Base-by-base conservation (phyloP, 208 protist genomes). In the Leptomonas pyrrhocoris region DNA sequence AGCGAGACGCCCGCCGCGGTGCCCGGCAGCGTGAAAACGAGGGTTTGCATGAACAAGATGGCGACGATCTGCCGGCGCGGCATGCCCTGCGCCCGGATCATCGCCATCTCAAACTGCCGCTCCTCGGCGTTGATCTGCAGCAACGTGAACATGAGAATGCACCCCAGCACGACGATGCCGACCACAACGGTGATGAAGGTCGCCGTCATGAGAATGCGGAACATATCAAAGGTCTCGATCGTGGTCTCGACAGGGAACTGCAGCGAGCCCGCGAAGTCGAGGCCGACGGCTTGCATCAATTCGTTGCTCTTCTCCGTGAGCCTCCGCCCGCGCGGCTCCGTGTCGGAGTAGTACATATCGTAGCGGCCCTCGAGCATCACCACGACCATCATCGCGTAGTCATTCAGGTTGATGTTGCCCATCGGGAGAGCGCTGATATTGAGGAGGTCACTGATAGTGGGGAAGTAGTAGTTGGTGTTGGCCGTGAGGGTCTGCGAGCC, bases 51-150 rank as follows among this genome's bases (percentile, higher is more conserved):
- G n/a, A 87, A 38, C 15, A 99, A 65, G 9, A 99, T 65, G 5
- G 73, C 30, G 16, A 96, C 82, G n/a, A 99, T 68, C 8, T 83
- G 80, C 8, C 55, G 56, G 46, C 90, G 82, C 27, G 65, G 55
- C 82, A 99, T 91, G 51, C 98, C 98, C 46, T 98, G 82, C 9
- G 97, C 92, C 40, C 97, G 79, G 5, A 99, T 75, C 96, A 99
- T 98, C 60, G 97, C 97, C 64, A 98, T 92, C 73, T 99, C 98
- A 77, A 96, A 99, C 53, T 97, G 98, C 38, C 98, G 98, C 65
- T 98, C 94, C 56, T 98, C 95, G 0, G 96, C 90, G 73, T 99
- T 94, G 42, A 88, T 86, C 13, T 97, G 74, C 0, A 99, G 74
- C 8, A 99, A 70, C 25, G 92, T 86, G 70, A 96, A 98, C 34